These are phyloP conservation scores for Penicillium sp. DNA, from an alignment of 2,329 filamentous ascomycete genomes.

Conservation along the genomic window DNA sequence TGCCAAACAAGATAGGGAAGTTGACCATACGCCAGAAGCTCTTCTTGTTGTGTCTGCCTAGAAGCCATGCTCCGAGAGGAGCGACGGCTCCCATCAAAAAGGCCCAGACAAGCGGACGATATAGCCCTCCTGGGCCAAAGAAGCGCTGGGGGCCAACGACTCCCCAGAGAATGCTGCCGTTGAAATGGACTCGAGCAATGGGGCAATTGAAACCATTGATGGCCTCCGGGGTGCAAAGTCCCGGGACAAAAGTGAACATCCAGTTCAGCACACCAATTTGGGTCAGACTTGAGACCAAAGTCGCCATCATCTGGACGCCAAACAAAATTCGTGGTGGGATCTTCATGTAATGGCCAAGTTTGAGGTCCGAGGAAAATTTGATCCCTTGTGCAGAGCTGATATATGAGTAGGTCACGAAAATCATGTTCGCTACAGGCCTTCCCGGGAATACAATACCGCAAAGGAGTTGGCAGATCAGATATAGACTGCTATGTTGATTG, in stretches of 20 bases:
- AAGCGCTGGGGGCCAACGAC: slow-evolving; percentile 81
- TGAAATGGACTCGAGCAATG: slow-evolving; percentile 84
- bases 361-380: slow-evolving; percentile 84
- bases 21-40: slow-evolving; percentile 75
- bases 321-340: slow-evolving; percentile 63
- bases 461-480: slow-evolving; percentile 81
- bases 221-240: slow-evolving; percentile 75
- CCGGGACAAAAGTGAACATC: slow-evolving; percentile 78
- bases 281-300: slow-evolving; percentile 70
- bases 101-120: slow-evolving; percentile 75
- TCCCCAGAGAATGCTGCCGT: slow-evolving; percentile 85
- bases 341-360: slow-evolving; percentile 66
- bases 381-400: slow-evolving; percentile 86
- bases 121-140: slow-evolving; percentile 73
- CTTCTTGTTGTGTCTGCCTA: slow-evolving; percentile 57
- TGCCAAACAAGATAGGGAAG: slow-evolving; percentile 78
- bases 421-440: slow-evolving; percentile 86
- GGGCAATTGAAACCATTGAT: slow-evolving; percentile 86
- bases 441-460: slow-evolving; percentile 81
- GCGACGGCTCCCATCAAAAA: slow-evolving; percentile 75
- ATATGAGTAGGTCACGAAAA: slow-evolving; percentile 88
- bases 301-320: slow-evolving; percentile 59
- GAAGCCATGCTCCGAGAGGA: slow-evolving; percentile 72
- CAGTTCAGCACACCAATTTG: slow-evolving; percentile 85
- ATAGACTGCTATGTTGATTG: slow-evolving; percentile 83